Evolutionary conservation across 2,329 filamentous ascomycete species (phyloP), one percentile per base, ranked within the genome.

Genomic region (Gremmenia infestans): DNA sequence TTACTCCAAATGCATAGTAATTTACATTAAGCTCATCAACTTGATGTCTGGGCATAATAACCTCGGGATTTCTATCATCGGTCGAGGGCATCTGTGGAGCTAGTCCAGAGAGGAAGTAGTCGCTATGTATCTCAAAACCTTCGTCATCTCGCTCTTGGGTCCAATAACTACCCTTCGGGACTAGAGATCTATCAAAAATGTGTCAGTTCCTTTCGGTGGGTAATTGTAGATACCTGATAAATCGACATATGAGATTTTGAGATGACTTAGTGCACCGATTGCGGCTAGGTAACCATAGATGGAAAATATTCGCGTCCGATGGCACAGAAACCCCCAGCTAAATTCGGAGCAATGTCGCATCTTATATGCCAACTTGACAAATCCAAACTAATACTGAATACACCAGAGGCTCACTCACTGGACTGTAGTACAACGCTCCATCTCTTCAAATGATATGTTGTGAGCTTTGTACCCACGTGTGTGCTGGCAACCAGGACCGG

Each of bases 41-140:
- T 14, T n/a, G n/a, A 50, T 50, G 48, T 40, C 48, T 22, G 5
- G 17, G 17, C 12, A 42, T 9, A 14, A 50, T 23, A 25, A 40
- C 25, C 28, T 23, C 36, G 19, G 51, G 28, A 9, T 37, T 4
- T 7, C 6, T n/a, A 8, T 48, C 51, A 14, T 28, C 22, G 9
- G 22, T 28, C 11, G 45, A 32, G 12, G 45, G 14, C 23, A 48
- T 28, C 5, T 32, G 2, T 32, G 45, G 19, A 32, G 45, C 45
- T 32, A 48, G n/a, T 32, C 51, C 51, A 5, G 51, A 47, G 9
- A 53, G 32, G 28, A 53, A 53, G 17, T 48, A 48, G 6, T n/a
- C 19, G 22, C 51, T 48, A n/a, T 53, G 14, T 22, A 17, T 8
- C 51, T 53, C 51, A 48, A 53, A 48, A 5, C 40, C 42, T 28